Evolutionary conservation across 805 yeast species (phyloP).

Genomic region (Saccharomycopsis capsularis): DNA sequence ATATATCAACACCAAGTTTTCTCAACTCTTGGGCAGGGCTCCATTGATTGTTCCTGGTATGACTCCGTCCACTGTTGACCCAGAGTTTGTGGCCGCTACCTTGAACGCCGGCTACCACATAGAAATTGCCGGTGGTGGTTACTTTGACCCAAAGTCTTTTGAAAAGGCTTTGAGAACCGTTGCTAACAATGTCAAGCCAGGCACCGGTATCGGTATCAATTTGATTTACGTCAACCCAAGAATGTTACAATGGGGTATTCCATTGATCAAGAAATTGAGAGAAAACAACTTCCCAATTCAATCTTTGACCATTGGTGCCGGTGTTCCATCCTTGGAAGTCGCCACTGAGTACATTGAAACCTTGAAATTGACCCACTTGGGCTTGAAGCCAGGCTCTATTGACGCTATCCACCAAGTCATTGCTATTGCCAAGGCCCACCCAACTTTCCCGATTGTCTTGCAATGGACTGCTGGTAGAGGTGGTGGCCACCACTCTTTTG

Average conservation of each 20-base stretch:
- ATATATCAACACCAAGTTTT: conserved; percentile 89
- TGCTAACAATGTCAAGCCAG: conserved; percentile 64
- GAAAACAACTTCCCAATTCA: conserved; percentile 92
- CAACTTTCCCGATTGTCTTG: conserved; percentile 89
- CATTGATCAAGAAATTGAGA: conserved; percentile 83
- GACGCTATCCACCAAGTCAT: conserved; percentile 86
- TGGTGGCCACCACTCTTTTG: conserved; percentile 99
- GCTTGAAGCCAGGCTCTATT: conserved; percentile 95
- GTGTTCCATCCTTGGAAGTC: conserved; percentile 97
- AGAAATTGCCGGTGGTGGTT: conserved; percentile 99
- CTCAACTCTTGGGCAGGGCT: conserved; percentile 85
- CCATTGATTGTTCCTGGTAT: conserved; percentile 98
- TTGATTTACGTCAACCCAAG: conserved; percentile 94
- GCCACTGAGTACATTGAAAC: conserved; percentile 94
- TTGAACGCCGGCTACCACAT: conserved; percentile 95
- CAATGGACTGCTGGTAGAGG: conserved; percentile 99
- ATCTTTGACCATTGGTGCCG: conserved; percentile 96
- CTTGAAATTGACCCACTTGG: conserved; percentile 86
- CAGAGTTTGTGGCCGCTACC: conserved; percentile 90
- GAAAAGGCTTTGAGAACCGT: conserved; percentile 70
- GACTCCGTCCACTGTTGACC: conserved; percentile 97
- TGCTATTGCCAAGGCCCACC: conserved; percentile 91
- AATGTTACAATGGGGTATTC: conserved; percentile 98
- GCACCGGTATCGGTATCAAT: conserved; percentile 86
- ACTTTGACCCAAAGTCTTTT: conserved; percentile 68